Evolutionary conservation across 2,329 filamentous ascomycete genomes (phyloP), one percentile per base, ranked within the genome.

Genomic region (Colletotrichum limetticola): DNA sequence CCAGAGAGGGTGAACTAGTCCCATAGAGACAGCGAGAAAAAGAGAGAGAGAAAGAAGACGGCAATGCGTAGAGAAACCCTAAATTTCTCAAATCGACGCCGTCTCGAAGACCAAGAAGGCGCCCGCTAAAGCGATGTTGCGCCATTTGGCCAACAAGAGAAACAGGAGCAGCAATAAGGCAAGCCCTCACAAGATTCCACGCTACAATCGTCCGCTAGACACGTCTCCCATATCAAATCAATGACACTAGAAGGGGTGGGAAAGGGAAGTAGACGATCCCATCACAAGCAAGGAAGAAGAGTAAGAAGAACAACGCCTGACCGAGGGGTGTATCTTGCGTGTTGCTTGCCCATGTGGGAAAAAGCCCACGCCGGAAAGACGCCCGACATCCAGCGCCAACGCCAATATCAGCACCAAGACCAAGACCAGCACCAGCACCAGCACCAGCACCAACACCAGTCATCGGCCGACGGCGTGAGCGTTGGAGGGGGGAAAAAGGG

Each of bases 201-300:
- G 22, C 64, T 30, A 57, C 64, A 57, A 61, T 49, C 64, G 49
- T 46, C 68, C 64, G 57, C 64, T 68, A 71, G 68, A 71, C 57
- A 68, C 46, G 64, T 68, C 64, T 24, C 35, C 49, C 42, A 49
- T 49, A 49, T n/a, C 42, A 49, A 49, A 32, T 30, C 35, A 28
- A 24, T 22, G 32, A 16, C 62, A 56, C 68, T 59, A 71, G 37
- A 49, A n/a, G 42, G 16, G 7, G n/a, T 46, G 19, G 32, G 37
- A 16, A 42, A 42, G 37, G 7, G n/a, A 55, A 24, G 32, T 16
- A 7, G 49, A 19, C 22, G 55, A 11, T 16, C 28, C 24, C 24
- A 14, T 3, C 42, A 46, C 66, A 30, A n/a, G 26, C 30, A 19
- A 42, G 4, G 26, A 42, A 53, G 49, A 32, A 60, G 5, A 35